Percentiles rank a stretch among this genome's conserved stretches.
Conservation (phyloP, 2,329 filamentous ascomycete genomes). For the Aaosphaeria pasadenensis region DNA sequence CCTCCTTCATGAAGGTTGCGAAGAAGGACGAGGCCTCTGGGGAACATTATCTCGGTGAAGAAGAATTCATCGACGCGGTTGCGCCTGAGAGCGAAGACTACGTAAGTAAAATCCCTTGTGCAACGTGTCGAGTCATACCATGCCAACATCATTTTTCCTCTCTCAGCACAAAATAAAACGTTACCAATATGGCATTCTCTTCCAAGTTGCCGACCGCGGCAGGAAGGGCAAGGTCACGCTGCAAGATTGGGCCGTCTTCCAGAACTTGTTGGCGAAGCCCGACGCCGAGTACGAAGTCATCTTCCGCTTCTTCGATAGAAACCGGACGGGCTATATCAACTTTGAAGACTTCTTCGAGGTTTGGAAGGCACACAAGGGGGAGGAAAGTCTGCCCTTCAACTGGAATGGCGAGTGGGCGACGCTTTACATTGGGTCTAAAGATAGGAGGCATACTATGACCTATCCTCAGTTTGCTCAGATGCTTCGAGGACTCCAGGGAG, state of each 20-base stretch:
- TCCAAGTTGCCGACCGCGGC: conserved; percentile 81
- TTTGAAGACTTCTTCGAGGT: conserved; percentile 83
- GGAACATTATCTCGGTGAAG: conserved; percentile 74
- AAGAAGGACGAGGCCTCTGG: conserved; percentile 70
- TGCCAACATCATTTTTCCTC: conserved; percentile 24
- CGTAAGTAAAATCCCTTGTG: conserved; percentile 55
- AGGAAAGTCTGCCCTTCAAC: conserved; percentile 84
- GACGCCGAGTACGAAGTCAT: conserved; percentile 99
- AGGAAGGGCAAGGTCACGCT: conserved; percentile 71
- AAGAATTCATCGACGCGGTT: conserved; percentile 89
- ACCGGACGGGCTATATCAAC: conserved; percentile 79
- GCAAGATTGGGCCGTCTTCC: conserved; percentile 87
- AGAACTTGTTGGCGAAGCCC: conserved; percentile 88
- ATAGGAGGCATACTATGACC: conserved; percentile 84
- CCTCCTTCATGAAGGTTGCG: conserved; percentile 74
- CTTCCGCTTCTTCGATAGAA: conserved; percentile 90
- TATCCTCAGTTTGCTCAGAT: conserved; percentile 98
- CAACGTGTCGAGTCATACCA: conserved; percentile 13
- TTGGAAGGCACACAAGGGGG: conserved; percentile 86
- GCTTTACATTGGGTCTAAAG: conserved; percentile 86
- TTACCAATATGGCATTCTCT: conserved; percentile 92
- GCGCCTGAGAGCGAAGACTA: conserved; percentile 86
- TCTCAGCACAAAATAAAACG: conserved; percentile 93
- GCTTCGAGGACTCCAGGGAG: conserved; percentile 91
- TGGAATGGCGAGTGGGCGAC: conserved; percentile 97